Base-by-base conservation (phyloP, 2,329 filamentous ascomycete species). In the Zymoseptoria ardabiliae region DNA sequence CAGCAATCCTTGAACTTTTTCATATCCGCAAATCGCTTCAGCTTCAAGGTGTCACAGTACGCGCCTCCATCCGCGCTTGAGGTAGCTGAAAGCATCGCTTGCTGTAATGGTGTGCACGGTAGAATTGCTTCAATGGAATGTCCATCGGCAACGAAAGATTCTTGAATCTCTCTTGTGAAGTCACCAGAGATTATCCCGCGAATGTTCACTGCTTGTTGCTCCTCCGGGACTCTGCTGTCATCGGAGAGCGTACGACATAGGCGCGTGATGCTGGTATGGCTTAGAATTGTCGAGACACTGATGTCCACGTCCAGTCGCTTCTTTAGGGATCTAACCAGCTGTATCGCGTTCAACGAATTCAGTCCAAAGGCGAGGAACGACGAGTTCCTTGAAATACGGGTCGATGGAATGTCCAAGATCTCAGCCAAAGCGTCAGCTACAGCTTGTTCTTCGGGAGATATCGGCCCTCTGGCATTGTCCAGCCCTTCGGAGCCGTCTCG, bases 81-180 rank as follows among this genome's bases (percentile, higher is more conserved):
- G 23, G 75, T 75, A 8, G 84, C 82, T 2, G 85, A 86, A 0
- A 96, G 78, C 91, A 96, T 96, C 0, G 87, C 88, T 75, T 95
- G 89, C 71, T 97, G 92, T 0, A 97, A 76, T 0, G 91, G 89
- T 1, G 91, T 95, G 70, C 92, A 96, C 0, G 91, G 91, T 4
- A 92, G 75, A 8, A 96, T 78, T 1, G 76, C 78, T 28, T 81
- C 73, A 2, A 88, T 76, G 0, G 65, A 21, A 3, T 52, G 49
- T 2, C 58, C 61, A 22, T 55, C 41, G 1, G 52, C 35, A 13
- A 54, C 55, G 28, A 57, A 64, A 1, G 52, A 50, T 6, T 48
- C 50, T 11, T 50, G 22, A 19, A 66, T 59, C 9, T 58, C 30
- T 10, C 62, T 50, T 20, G 57, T 41, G 4, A 67, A 53, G 9